A percentile compares a stretch with the other conserved stretches of the same genome.
Conservation (phyloP, 768 basidiomycete species). For the Suillus discolor region DNA sequence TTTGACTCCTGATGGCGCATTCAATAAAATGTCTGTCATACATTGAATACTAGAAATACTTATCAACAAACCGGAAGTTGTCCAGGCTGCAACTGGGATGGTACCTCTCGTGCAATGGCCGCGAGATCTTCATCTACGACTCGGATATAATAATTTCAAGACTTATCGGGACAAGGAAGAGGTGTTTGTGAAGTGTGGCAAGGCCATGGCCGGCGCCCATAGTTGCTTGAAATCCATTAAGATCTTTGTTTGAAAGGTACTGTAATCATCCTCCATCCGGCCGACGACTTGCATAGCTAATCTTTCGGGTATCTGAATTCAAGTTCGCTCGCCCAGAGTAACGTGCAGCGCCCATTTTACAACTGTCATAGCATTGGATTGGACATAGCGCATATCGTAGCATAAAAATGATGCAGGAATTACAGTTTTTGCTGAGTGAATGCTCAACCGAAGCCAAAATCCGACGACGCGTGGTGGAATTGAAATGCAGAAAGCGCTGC, state of each 20-base stretch:
- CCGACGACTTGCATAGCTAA: no score
- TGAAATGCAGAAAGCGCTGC: background rate
- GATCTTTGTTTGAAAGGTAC: no score
- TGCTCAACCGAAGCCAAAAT: background rate
- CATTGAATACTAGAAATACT: background rate
- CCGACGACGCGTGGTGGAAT: background rate
- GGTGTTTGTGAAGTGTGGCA: no score
- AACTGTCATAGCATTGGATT: constrained; percentile 14
- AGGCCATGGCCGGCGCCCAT: no score
- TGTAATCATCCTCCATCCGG: no score
- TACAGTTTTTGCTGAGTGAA: constrained; percentile 1
- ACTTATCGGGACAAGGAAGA: no score
- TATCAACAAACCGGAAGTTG: background rate
- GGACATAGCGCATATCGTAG: constrained; percentile 27
- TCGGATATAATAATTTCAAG: no score
- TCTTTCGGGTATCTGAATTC: background rate
- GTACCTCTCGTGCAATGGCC: background rate
- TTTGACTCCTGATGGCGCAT: no score
- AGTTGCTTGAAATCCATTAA: no score
- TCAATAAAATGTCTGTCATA: background rate
- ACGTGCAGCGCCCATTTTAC: background rate
- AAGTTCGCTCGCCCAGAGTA: background rate
- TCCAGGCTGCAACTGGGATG: background rate
- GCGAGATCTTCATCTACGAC: background rate
- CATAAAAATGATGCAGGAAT: constrained; percentile 16